A percentile compares a stretch with the other conserved stretches of the same genome.
Conservation (phyloP, 345 rosid genomes). For the Passiflora organensis region DNA sequence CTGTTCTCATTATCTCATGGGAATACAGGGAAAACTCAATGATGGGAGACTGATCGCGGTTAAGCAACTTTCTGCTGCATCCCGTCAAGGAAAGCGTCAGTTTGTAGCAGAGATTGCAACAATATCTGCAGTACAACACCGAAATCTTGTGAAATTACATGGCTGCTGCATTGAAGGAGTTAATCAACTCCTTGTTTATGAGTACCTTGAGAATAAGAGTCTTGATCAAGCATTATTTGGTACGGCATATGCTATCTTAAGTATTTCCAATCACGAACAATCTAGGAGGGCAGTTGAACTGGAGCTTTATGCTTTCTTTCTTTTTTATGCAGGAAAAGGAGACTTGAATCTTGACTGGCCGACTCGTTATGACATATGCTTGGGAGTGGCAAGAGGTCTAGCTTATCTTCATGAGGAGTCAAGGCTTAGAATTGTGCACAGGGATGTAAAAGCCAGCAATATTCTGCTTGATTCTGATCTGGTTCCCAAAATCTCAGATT, state of each 20-base stretch:
- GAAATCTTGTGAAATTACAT: slow-evolving; percentile 64
- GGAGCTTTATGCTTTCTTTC: background rate
- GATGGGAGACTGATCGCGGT: slow-evolving; percentile 70
- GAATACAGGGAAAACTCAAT: slow-evolving; percentile 31
- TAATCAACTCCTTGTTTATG: slow-evolving; percentile 61
- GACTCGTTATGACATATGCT: slow-evolving; percentile 36
- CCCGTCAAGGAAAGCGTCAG: slow-evolving; percentile 65
- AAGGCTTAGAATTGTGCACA: slow-evolving; percentile 48
- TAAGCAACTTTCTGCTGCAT: slow-evolving; percentile 59
- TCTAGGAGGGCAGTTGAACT: no score
- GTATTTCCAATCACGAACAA: no score
- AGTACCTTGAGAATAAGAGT: slow-evolving; percentile 64
- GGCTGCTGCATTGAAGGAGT: slow-evolving; percentile 65
- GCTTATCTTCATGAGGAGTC: slow-evolving; percentile 61
- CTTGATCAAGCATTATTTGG: slow-evolving; percentile 68
- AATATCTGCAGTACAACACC: slow-evolving; percentile 53
- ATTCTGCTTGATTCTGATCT: slow-evolving; percentile 47
- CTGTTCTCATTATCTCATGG: background rate
- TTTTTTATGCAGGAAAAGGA: slow-evolving; percentile 26
- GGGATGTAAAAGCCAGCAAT: slow-evolving; percentile 54
- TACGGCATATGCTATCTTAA: slow-evolving; percentile 4
- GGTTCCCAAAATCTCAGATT: slow-evolving; percentile 53
- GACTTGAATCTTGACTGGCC: slow-evolving; percentile 38
- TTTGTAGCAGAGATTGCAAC: slow-evolving; percentile 72
- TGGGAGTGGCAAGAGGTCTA: slow-evolving; percentile 55